Evolutionary conservation across 1,284 basidiomycete species (phyloP).

Genomic region (Ceratobasidium sp.): DNA sequence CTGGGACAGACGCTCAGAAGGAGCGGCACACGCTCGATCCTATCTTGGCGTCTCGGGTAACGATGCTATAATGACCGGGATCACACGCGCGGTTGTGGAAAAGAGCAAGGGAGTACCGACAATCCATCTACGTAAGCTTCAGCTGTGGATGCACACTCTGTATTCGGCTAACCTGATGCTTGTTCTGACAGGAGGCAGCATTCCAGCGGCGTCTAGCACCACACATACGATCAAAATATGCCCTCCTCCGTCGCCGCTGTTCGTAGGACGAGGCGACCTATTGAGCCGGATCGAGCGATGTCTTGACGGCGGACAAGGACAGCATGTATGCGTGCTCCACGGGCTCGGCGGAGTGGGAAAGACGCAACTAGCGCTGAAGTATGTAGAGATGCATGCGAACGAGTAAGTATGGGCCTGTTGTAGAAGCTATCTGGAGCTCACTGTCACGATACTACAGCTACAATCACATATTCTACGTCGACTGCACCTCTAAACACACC

Average conservation of each 20-base stretch:
- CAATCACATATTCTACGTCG: background rate
- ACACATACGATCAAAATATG: too few species aligned
- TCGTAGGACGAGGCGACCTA: too few species aligned
- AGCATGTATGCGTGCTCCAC: background rate
- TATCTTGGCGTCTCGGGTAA: background rate
- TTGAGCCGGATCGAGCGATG: too few species aligned
- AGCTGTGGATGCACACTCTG: background rate
- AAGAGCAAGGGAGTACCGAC: background rate
- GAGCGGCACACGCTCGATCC: background rate
- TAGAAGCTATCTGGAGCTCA: background rate
- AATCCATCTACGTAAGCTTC: background rate
- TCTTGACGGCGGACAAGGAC: background rate
- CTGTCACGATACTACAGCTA: background rate
- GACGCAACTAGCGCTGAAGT: conserved; percentile 16
- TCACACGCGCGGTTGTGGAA: background rate
- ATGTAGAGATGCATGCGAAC: background rate
- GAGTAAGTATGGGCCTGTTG: background rate
- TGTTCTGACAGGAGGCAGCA: background rate
- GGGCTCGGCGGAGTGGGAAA: conserved; percentile 2
- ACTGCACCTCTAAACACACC: background rate
- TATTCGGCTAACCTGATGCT: background rate
- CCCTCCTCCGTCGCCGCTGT: too few species aligned
- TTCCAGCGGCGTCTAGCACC: background rate
- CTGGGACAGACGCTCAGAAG: background rate
- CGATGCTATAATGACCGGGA: background rate